phyloP scores from a whole-genome alignment of 495 filamentous ascomycete genomes.

The Penicillium lividum region DNA sequence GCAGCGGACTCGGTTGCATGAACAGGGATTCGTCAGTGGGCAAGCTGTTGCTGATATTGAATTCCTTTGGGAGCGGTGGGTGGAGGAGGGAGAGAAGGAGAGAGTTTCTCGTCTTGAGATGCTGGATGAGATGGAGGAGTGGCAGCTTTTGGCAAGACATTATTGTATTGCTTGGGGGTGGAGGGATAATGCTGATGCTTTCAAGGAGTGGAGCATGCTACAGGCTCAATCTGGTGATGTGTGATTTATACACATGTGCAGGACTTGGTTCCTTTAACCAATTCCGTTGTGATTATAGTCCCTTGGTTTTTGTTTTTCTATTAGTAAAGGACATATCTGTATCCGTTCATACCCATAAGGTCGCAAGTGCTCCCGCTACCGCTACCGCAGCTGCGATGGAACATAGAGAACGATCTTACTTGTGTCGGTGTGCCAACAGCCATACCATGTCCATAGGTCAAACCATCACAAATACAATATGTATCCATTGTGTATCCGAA shows the following conservation, averaged over 20 bases:
- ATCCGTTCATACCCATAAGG: no score
- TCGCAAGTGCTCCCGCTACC: no score
- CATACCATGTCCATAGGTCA: no score
- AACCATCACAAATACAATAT: no score
- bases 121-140: slow-evolving; percentile 95
- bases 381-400: no score
- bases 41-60: slow-evolving; percentile 67
- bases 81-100: slow-evolving; percentile 71
- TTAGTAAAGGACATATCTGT: no score
- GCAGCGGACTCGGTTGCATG: slow-evolving; percentile 64
- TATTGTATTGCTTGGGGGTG: slow-evolving; percentile 90
- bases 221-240: slow-evolving; percentile 26
- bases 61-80: slow-evolving; percentile 74
- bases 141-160: slow-evolving; percentile 82
- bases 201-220: slow-evolving; percentile 42
- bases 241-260: background rate
- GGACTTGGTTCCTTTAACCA: slow-evolving; percentile 8
- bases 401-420: no score
- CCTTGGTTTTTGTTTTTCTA: no score
- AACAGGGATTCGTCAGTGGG: slow-evolving; percentile 59
- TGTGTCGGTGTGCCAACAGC: no score
- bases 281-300: no score
- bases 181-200: slow-evolving; percentile 47
- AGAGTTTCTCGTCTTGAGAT: slow-evolving; percentile 78
- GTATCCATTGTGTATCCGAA: background rate